Evolutionary conservation across 768 basidiomycete genomes (phyloP), one percentile per base, ranked within the genome.

Genomic region (Russula olivacea): DNA sequence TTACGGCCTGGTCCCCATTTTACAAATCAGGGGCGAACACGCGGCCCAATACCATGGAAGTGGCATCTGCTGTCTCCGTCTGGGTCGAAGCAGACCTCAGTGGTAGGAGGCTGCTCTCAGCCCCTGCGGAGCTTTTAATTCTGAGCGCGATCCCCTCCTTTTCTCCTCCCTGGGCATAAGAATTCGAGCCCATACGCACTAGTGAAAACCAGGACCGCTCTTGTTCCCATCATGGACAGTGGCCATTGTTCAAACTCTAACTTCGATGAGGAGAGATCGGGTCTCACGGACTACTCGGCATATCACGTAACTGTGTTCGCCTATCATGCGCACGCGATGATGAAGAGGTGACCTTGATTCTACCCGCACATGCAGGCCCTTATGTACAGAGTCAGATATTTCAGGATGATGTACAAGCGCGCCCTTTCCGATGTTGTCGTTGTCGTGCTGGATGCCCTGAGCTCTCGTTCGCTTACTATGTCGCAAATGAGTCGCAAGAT

Each of bases 281-380:
- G 25, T 50, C 4, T 50, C 25, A 23, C 30, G 15, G 30, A 19
- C 30, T 10, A n/a, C 3, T 7, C 15, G 3, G 30, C 50, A 21
- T 28, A 10, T 8, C 10, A n/a, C 43, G 38, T 40, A 43, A 0
- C n/a, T n/a, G 9, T 10, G n/a, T n/a, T n/a, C 9, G 9, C 82
- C 89, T 66, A 88, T 90, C 3, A 83, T 87, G 10, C 77, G 88
- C n/a, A n/a, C 48, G 87, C 87, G 51, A 89, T 89, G 87, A 88
- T 14, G 21, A 48, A 12, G 47, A 48, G 23, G 47, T 48, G 47
- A 23, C 11, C 47, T 48, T 25, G 4, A 10, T 21, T 15, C 23
- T 12, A 14, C 23, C 41, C 19, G 19, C 19, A n/a, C 19, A 10
- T 43, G 1, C 68, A 88, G 88, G 61, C 89, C 90, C 79, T 88